Evolutionary conservation across 441 rosid species (phyloP), one percentile per base, ranked within the genome.

Genomic region (Pelargonium fulgidum): DNA sequence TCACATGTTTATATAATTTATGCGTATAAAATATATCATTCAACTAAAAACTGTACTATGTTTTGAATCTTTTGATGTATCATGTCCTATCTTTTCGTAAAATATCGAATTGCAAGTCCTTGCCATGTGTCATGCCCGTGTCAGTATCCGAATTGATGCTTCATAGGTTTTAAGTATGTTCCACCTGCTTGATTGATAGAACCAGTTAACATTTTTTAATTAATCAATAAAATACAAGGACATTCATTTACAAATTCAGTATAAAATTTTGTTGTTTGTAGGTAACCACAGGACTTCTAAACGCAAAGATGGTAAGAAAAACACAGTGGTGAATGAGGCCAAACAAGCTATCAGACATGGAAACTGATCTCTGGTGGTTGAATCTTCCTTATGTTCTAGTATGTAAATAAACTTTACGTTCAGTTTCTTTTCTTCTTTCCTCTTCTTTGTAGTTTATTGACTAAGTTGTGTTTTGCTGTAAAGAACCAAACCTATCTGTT

Each of bases 321-420:
- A 76, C 69, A 69, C 68, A 50, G 16, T 20, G 16, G 62, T 72
- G 7, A 58, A 72, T 63, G 68, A 73, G 67, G 66, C 14, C 9
- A 68, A 73, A 69, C 71, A 83, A 70, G 45, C 75, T 74, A 67
- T 68, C 85, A 42, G 83, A 62, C 67, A 62, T 61, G 5, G 67
- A 56, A 50, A 54, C 75, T 64, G 68, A 78, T 69, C 39, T 80
- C 41, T 91, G 98, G 97, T 91, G 97, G 97, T 73, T 80, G 73
- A 89, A 86, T 47, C 93, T 89, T 78, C 89, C 91, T 14, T 89
- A 84, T 78, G 89, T 86, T 73, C 70, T 87, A 17, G 96, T 87
- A 84, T 0, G 90, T 80, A 70, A 14, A 45, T 56, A 47, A 70
- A 76, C 52, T 41, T 65, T 47, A 29, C 33, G 47, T 3, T 10